Evolutionary conservation across 139 green algal species (phyloP), one percentile per base, ranked within the genome.

Genomic region (Micromonas commoda): DNA sequence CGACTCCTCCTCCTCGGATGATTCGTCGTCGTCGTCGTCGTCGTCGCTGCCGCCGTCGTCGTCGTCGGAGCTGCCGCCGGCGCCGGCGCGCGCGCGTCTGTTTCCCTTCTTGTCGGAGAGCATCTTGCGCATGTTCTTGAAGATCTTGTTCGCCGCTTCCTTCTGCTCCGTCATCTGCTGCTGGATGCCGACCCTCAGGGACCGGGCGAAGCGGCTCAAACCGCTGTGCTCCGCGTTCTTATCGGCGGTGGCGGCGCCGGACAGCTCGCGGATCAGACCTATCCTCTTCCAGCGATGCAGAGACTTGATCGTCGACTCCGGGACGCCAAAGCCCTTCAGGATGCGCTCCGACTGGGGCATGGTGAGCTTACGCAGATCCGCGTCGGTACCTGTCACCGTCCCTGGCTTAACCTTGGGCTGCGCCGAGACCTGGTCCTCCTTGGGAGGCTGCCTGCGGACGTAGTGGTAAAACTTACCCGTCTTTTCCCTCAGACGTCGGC

Each of bases 221-320:
- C 53, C 53, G 13, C 20, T 21, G 29, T 77, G 71, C 71, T 35
- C 20, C 3, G n/a, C 28, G 51, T 77, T 67, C 13, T 35, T 35
- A 52, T 67, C 71, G 4, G 71, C 71, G 32, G 71, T 67, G 13
- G 71, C 71, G 1, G 52, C 71, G 28, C 52, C 52, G 2, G 71
- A 66, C 0, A 69, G 28, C 32, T 77, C 53, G 31, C 71, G 71
- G 53, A 77, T 77, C 29, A 68, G 51, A 39, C 71, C 53, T n/a
- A 77, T 77, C 26, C 71, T 51, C 3, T 77, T 67, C 71, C 71
- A 77, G 32, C 71, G 71, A 19, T 67, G 31, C n/a, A 77, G 28
- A 37, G 28, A 20, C 19, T 68, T 37, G 61, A 77, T 77, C 3
- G 34, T 29, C 28, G 45, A 51, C 0, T 51, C 4, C 21, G 60